Evolutionary conservation across 1,139 yeast genomes (phyloP).

Genomic region (Candida neerlandica): DNA sequence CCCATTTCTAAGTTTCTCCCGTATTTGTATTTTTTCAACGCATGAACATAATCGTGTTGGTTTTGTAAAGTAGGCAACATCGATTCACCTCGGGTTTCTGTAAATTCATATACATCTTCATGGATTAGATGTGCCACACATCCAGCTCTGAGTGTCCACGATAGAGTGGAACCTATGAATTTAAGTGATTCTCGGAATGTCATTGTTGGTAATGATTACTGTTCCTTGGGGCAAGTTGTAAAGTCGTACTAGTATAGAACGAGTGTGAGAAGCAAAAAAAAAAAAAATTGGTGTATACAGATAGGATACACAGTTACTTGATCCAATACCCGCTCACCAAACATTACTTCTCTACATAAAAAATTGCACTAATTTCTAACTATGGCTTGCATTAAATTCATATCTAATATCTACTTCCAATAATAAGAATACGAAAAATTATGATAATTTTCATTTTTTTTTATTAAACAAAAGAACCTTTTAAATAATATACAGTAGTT

Average conservation of each 20-base stretch:
- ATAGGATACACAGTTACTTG: too few species aligned
- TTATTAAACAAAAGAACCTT: not conserved
- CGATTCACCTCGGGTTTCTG: constrained; percentile 89
- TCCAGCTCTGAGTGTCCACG: constrained; percentile 62
- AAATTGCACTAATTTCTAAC: too few species aligned
- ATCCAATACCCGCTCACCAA: too few species aligned
- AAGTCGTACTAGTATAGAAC: too few species aligned
- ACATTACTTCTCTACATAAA: too few species aligned
- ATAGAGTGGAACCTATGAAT: constrained; percentile 35
- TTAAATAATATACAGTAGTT: constrained; percentile 2
- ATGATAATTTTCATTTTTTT: not conserved
- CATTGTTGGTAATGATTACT: constrained; percentile 12
- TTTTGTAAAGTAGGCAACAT: constrained; percentile 90
- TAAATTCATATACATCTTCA: constrained; percentile 69
- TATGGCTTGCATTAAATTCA: not conserved
- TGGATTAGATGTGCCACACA: constrained; percentile 70
- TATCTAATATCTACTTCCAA: not conserved
- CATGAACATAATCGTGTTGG: constrained; percentile 77
- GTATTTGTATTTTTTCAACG: constrained; percentile 59
- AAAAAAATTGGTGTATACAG: too few species aligned
- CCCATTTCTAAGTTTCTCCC: constrained; percentile 74
- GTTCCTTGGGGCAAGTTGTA: too few species aligned
- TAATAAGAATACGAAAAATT: not conserved
- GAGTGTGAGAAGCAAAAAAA: too few species aligned
- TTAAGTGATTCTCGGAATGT: constrained; percentile 25